These are phyloP conservation scores for Sequoia sempervirens DNA, from an alignment of 75 land plant species.

Conservation along the genomic window DNA sequence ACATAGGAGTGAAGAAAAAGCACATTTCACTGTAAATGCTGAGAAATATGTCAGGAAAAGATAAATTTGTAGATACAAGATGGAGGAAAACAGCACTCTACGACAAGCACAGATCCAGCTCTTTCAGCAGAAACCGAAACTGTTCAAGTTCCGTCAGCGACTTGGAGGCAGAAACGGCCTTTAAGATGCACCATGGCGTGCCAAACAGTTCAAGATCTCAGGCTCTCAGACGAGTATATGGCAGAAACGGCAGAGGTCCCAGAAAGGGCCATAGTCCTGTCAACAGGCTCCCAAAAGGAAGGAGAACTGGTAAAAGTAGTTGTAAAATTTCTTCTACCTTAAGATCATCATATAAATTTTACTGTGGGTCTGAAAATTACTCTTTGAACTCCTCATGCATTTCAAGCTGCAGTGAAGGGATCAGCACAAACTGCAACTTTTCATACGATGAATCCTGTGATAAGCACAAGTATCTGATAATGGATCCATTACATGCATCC, in stretches of 20 bases:
- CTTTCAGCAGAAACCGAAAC: background rate
- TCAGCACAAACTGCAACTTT: background rate
- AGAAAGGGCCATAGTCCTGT: background rate
- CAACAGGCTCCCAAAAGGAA: slow-evolving; percentile 21
- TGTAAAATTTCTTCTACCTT: background rate
- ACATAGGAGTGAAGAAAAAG: background rate
- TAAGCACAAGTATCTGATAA: background rate
- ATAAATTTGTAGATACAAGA: background rate
- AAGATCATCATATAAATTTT: background rate
- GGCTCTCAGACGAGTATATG: background rate
- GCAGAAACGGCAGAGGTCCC: background rate
- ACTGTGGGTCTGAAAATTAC: background rate
- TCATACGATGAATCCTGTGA: background rate
- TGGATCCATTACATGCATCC: slow-evolving; percentile 3
- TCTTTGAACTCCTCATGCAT: background rate
- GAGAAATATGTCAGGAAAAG: background rate
- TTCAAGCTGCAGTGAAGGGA: background rate
- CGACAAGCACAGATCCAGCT: background rate
- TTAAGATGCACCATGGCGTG: background rate
- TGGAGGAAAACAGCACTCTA: background rate
- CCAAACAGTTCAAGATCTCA: background rate
- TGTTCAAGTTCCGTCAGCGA: background rate
- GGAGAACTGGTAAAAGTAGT: background rate
- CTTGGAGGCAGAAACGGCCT: background rate
- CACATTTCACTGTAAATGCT: background rate